Conservation (phyloP, 2,329 filamentous ascomycete genomes). For the Neodidymelliopsis sp. region DNA sequence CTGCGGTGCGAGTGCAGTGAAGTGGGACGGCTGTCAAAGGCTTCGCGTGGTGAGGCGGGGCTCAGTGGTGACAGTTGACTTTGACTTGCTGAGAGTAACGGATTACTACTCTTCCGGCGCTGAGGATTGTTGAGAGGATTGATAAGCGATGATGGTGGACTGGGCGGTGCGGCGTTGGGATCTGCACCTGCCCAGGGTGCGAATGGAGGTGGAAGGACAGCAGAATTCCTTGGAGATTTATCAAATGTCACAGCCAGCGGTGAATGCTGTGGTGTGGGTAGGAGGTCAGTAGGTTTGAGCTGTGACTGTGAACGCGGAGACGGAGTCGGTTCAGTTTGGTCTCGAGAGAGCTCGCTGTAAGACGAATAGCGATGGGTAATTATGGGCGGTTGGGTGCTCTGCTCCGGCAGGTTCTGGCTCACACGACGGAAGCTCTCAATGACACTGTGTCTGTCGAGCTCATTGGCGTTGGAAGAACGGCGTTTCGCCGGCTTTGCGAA, state of each 20-base stretch:
- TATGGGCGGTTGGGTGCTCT: slow-evolving; percentile 18
- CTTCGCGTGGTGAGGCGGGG: slow-evolving; percentile 9
- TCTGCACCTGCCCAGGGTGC: slow-evolving; percentile 30
- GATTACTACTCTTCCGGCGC: slow-evolving; percentile 17
- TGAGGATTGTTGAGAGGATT: slow-evolving; percentile 16
- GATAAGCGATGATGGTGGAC: slow-evolving; percentile 23
- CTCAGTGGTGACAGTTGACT: slow-evolving; percentile 5
- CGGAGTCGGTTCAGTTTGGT: slow-evolving; percentile 4
- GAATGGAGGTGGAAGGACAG: slow-evolving; percentile 30
- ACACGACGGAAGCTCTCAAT: slow-evolving; percentile 17
- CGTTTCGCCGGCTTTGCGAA: slow-evolving; percentile 20
- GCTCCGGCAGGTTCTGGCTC: slow-evolving; percentile 24
- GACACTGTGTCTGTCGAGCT: slow-evolving; percentile 8
- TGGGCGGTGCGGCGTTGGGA: slow-evolving; percentile 20
- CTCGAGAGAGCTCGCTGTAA: not conserved
- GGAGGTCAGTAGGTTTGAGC: slow-evolving; percentile 21
- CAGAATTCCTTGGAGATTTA: slow-evolving; percentile 16
- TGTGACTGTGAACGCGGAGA: slow-evolving; percentile 13
- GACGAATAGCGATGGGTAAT: slow-evolving; percentile 19
- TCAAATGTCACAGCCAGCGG: slow-evolving; percentile 25
- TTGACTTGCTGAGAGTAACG: slow-evolving; percentile 6
- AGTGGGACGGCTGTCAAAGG: slow-evolving; percentile 21
- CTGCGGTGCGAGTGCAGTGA: slow-evolving; percentile 26
- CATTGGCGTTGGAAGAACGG: slow-evolving; percentile 16
- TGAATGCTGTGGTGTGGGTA: slow-evolving; percentile 34